These are phyloP conservation scores for Trypanosoma theileri DNA, from an alignment of 208 protist species.

Conservation along the genomic window DNA sequence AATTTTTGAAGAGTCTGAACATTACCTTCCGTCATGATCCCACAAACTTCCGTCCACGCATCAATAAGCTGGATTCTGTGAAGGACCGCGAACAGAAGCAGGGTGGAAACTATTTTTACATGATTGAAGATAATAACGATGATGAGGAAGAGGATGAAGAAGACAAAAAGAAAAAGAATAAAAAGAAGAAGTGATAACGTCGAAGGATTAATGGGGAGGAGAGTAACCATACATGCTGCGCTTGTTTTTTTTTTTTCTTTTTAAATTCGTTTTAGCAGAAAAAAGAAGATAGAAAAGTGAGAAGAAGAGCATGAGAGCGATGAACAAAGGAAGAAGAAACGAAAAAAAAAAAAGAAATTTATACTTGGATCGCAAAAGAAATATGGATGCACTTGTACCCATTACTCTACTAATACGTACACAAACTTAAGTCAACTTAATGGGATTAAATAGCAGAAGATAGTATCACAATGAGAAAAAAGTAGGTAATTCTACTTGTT, in stretches of 20 bases:
- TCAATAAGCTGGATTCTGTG: conserved; percentile 99
- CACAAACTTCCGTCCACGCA: conserved; percentile 98
- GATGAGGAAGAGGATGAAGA: conserved; percentile 38
- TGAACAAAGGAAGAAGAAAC: background rate
- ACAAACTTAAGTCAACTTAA: conserved; percentile 6
- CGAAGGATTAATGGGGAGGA: conserved; percentile 30
- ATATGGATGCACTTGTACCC: background rate
- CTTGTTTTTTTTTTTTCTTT: conserved; percentile 1
- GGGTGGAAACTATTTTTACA: conserved; percentile 98
- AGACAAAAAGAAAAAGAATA: conserved; percentile 27
- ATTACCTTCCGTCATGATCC: conserved; percentile 99
- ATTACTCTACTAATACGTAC: background rate
- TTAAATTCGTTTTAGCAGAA: background rate
- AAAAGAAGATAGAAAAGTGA: conserved; percentile 11
- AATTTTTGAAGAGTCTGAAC: conserved; percentile 97
- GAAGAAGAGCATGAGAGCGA: background rate
- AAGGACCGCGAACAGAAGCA: conserved; percentile 99
- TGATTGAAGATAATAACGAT: conserved; percentile 56
- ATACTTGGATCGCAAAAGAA: background rate
- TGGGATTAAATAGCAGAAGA: background rate
- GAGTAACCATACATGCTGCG: background rate
- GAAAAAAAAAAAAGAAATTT: conserved; percentile 5
- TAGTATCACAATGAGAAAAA: background rate
- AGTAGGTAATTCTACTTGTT: background rate
- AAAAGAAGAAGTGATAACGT: conserved; percentile 25